Conservation (phyloP, 2,329 filamentous ascomycete species). For the Monilinia fructicola region DNA sequence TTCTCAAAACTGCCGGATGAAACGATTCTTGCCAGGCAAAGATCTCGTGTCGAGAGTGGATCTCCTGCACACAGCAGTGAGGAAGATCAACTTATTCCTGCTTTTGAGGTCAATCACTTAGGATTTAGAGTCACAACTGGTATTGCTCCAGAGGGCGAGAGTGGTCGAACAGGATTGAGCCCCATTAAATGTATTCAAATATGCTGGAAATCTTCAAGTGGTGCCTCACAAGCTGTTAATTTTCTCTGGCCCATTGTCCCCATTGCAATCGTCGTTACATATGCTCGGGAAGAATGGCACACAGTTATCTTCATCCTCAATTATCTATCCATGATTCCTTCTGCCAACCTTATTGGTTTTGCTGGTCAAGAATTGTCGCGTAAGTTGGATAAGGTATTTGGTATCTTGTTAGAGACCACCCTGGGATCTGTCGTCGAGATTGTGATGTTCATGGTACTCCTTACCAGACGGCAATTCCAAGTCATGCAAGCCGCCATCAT, state of each 20-base stretch:
- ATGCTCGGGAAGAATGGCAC: constrained; percentile 55
- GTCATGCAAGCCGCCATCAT: constrained; percentile 83
- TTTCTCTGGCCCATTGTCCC: constrained; percentile 74
- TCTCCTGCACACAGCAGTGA: constrained; percentile 2
- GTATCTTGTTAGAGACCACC: constrained; percentile 61
- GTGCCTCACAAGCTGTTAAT: constrained; percentile 64
- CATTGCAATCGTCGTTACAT: constrained; percentile 64
- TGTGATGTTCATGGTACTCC: constrained; percentile 75
- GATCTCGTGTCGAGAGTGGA: background rate
- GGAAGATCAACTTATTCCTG: constrained; percentile 11
- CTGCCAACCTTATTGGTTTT: constrained; percentile 74
- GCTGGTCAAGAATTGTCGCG: constrained; percentile 69
- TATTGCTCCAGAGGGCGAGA: constrained; percentile 60
- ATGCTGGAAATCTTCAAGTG: constrained; percentile 62
- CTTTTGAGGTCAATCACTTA: constrained; percentile 27
- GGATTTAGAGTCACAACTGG: constrained; percentile 39
- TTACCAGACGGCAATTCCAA: constrained; percentile 53
- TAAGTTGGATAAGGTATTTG: constrained; percentile 73
- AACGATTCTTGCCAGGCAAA: background rate
- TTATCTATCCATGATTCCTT: constrained; percentile 75
- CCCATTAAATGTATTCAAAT: constrained; percentile 63
- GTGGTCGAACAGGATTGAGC: constrained; percentile 64
- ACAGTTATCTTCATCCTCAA: constrained; percentile 67
- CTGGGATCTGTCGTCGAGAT: constrained; percentile 78
- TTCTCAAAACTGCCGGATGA: constrained; percentile 13